Conservation (phyloP, 1,284 basidiomycete genomes). For the Tylopilus orsonianus region DNA sequence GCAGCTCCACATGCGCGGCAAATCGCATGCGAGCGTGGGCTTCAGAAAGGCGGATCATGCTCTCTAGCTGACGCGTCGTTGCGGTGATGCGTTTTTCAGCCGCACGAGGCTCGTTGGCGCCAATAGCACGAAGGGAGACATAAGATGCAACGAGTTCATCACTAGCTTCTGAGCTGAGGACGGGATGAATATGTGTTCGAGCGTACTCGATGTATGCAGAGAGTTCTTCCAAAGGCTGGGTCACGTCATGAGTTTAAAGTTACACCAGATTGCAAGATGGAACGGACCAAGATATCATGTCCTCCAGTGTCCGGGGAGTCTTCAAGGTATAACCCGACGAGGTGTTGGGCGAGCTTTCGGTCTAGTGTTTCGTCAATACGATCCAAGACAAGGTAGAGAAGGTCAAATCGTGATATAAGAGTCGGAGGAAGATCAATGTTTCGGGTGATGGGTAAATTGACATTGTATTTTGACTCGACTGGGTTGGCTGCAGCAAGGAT, state of each 20-base stretch:
- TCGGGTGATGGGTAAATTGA: slow-evolving; percentile 81
- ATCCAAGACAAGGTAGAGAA: slow-evolving; percentile 97
- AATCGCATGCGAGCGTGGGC: slow-evolving; percentile 97
- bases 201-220: slow-evolving; percentile 96
- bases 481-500: slow-evolving; percentile 98
- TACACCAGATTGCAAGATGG: neutral
- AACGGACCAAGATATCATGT: slow-evolving; percentile 76
- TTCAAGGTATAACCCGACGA: slow-evolving; percentile 93
- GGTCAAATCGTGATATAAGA: slow-evolving; percentile 95
- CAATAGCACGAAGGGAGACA: slow-evolving; percentile 92
- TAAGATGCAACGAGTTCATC: slow-evolving; percentile 86
- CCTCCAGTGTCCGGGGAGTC: slow-evolving; percentile 68
- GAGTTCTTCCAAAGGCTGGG: slow-evolving; percentile 83
- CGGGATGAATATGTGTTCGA: slow-evolving; percentile 84
- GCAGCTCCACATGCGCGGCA: slow-evolving; percentile 78
- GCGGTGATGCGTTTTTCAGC: slow-evolving; percentile 96
- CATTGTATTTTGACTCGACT: slow-evolving; percentile 94
- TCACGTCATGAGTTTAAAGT: slow-evolving; percentile 1
- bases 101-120: slow-evolving; percentile 78
- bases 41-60: slow-evolving; percentile 97
- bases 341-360: slow-evolving; percentile 87
- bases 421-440: slow-evolving; percentile 96
- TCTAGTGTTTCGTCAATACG: slow-evolving; percentile 90
- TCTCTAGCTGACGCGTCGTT: slow-evolving; percentile 95
- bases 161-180: slow-evolving; percentile 86